Base-by-base conservation (phyloP, 257 asterid genomes). In the Cordia subcordata region DNA sequence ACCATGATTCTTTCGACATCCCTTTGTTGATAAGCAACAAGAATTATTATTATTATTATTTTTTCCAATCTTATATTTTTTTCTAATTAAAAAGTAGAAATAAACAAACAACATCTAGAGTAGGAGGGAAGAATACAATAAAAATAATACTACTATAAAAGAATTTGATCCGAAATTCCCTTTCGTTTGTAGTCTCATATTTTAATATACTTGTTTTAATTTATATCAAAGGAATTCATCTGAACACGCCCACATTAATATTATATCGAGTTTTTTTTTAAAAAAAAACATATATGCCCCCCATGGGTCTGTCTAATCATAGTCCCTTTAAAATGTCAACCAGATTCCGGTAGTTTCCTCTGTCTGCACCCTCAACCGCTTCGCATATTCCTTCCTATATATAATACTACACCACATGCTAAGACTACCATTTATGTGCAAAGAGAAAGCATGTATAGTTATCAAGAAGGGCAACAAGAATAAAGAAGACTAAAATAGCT, bases 11-110 rank as follows among this genome's bases (percentile, higher is more conserved):
- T 71, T 57, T 54, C 63, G 73, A 54, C 54, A 35, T 75, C 58
- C 76, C 79, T 71, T 70, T 79, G 20, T 57, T 69, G 49, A 60
- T 64, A 77, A 77, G 81, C 87, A 79, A 79, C 75, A 58, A 69
- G 23, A 10, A 39, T 54, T 42, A 49, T 13, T 39, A n/a, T n/a
- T n/a, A n/a, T n/a, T n/a, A n/a, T n/a, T n/a, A n/a, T n/a, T n/a
- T n/a, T n/a, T n/a, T n/a, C n/a, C n/a, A n/a, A n/a, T n/a, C n/a
- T n/a, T n/a, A n/a, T n/a, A n/a, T n/a, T n/a, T n/a, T n/a, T n/a
- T n/a, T n/a, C n/a, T n/a, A n/a, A n/a, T n/a, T 11, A 60, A 68
- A 66, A 10, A 51, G 11, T 10, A 17, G 5, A 55, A 54, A 42
- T 47, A 50, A 22, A 50, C 13, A 13, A 10, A 13, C 13, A 64